phyloP scores from a whole-genome alignment of 78 protist species.

The Planoprotostelium fungivorum region DNA sequence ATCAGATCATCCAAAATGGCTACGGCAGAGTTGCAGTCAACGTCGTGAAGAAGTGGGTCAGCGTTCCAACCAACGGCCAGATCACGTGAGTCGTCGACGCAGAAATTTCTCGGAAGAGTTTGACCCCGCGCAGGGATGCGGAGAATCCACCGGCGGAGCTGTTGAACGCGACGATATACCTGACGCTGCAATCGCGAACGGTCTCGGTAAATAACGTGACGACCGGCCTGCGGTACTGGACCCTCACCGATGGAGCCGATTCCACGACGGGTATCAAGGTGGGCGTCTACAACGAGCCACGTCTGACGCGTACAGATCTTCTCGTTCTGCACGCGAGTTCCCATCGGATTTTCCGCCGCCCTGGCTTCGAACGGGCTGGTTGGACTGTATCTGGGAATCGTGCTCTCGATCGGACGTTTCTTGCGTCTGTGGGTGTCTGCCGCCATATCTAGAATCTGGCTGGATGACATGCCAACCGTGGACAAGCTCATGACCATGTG shows the following conservation, averaged over 20 bases:
- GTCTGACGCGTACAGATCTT: too few relatives aligned
- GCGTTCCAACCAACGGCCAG: not conserved
- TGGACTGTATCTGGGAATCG: conserved; percentile 69
- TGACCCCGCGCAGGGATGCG: not conserved
- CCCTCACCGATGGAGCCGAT: not conserved
- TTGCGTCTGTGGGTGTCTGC: conserved; percentile 52
- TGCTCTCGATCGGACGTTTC: conserved; percentile 65
- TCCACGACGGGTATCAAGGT: not conserved
- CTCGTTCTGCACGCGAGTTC: conserved; percentile 10
- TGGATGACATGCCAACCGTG: conserved; percentile 52
- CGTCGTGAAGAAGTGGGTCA: not conserved
- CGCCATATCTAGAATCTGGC: conserved; percentile 14
- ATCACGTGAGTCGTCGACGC: not conserved
- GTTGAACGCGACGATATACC: too few relatives aligned
- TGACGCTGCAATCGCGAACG: too few relatives aligned
- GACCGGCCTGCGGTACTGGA: not conserved
- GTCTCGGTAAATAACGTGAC: too few relatives aligned
- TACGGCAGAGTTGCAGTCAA: not conserved
- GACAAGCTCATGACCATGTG: conserved; percentile 15
- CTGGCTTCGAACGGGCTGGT: conserved; percentile 57
- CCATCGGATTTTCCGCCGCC: conserved; percentile 44
- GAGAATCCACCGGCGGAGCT: too few relatives aligned
- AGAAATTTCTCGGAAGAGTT: not conserved
- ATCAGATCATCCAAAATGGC: not conserved
- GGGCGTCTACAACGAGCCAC: too few relatives aligned